A percentile compares a stretch with the other conserved stretches of the same genome.
Evolutionary conservation across 2,329 filamentous ascomycete genomes (phyloP).

Genomic region (Epichloe sibirici): DNA sequence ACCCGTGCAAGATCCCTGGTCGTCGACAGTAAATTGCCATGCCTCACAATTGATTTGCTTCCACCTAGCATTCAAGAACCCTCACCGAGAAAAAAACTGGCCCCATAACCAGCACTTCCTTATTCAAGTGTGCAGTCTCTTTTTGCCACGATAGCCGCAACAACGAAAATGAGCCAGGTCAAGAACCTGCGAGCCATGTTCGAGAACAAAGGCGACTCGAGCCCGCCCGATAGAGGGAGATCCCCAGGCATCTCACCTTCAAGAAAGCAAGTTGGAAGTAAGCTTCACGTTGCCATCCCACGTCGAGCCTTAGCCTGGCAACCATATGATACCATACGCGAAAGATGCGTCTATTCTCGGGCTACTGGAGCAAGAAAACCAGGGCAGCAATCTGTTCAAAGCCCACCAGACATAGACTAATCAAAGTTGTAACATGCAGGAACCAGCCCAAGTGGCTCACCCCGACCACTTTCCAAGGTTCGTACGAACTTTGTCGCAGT

Average conservation of each 20-base stretch:
- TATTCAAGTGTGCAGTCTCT: not conserved
- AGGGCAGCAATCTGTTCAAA: not conserved
- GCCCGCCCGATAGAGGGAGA: constrained; percentile 56
- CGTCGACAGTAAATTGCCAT: not conserved
- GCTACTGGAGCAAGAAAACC: not conserved
- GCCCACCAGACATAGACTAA: constrained; percentile 11
- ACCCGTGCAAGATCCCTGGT: not conserved
- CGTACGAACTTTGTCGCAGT: constrained; percentile 65
- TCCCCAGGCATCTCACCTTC: constrained; percentile 42
- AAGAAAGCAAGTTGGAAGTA: constrained; percentile 9
- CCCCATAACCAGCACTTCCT: not conserved
- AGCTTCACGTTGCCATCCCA: constrained; percentile 1
- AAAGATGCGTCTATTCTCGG: not conserved
- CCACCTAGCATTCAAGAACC: not conserved
- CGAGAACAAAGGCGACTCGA: constrained; percentile 56
- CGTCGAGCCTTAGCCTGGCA: not conserved
- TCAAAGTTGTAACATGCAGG: constrained; percentile 13
- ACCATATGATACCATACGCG: not conserved
- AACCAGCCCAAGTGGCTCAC: constrained; percentile 33
- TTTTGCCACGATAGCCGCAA: not conserved
- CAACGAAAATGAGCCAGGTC: constrained; percentile 46
- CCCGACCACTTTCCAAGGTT: constrained; percentile 60
- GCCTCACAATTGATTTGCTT: not conserved
- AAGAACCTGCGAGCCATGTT: constrained; percentile 71
- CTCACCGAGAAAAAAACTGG: not conserved